Evolutionary conservation across 2,329 filamentous ascomycete species (phyloP), one percentile per base, ranked within the genome.

Genomic region (Penicillium brevicompactum): DNA sequence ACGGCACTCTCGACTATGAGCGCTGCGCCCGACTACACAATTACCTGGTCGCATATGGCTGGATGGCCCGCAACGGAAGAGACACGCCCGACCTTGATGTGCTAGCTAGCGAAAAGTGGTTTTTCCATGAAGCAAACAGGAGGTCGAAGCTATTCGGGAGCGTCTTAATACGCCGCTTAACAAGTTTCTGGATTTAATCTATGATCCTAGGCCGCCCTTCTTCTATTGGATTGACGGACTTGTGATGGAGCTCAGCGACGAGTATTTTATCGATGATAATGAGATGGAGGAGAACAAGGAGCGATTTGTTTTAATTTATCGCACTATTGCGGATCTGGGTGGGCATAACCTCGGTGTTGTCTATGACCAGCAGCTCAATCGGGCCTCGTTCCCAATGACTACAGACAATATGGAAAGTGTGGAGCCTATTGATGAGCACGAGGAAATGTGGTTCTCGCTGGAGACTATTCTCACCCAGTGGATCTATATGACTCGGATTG

Each of bases 1-100:
- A 59, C 31, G 55, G 40, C 32, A 38, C 42, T 14, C 49, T 64
- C 18, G 57, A 61, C 53, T 57, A 56, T 46, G 51, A 58, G 24
- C 58, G 60, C 34, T 64, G 58, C 31, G 60, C 60, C 4, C 56
- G 55, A 47, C 31, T 63, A 41, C 60, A 63, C 38, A 66, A 64
- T 51, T 63, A 64, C 50, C 16, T 64, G 6, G 63, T 60, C 38
- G 55, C 47, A n/a, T 62, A 62, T 49, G 55, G 34, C 40, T 64
- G 50, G 51, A 59, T 64, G 51, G 61, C 8, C 34, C 55, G 42
- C 42, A 16, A 63, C 32, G 38, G 42, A 44, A 37, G 42, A 58
- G 38, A 58, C 4, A 42, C 38, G 8, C 38, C 47, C 24, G 47
- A 49, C 16, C 38, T 49, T 10, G 30, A 49, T 14, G 53, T 37